phyloP scores from a whole-genome alignment of 495 filamentous ascomycete species.

The Aspergillus saccharolyticus region DNA sequence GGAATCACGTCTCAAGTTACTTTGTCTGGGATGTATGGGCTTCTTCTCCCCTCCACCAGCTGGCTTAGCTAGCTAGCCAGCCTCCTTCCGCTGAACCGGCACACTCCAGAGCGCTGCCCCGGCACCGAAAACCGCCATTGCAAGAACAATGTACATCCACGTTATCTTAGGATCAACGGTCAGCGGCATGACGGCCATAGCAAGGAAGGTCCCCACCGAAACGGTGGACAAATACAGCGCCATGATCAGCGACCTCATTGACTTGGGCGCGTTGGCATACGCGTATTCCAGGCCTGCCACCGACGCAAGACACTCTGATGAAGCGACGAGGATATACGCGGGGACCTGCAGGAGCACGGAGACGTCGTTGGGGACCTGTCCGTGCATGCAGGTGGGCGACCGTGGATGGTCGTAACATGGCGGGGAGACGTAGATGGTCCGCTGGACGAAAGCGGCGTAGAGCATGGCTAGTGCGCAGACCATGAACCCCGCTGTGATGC shows the following conservation, averaged over 20 bases:
- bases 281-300: conserved; percentile 48
- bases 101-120: not conserved
- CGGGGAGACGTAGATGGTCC: conserved; percentile 26
- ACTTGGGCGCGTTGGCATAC: conserved; percentile 28
- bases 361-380: conserved; percentile 34
- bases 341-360: conserved; percentile 51
- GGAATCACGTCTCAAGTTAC: too few species aligned
- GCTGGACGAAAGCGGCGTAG: conserved; percentile 45
- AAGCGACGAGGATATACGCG: conserved; percentile 50
- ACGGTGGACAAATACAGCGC: conserved; percentile 21
- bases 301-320: conserved; percentile 55
- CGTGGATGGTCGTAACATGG: conserved; percentile 49
- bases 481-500: conserved; percentile 47
- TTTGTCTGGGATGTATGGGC: too few species aligned
- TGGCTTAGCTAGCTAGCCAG: not conserved
- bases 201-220: conserved; percentile 22
- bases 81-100: not conserved
- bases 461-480: conserved; percentile 41
- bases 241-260: conserved; percentile 30
- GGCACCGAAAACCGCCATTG: not conserved
- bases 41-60: too few species aligned
- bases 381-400: conserved; percentile 8
- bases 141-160: conserved; percentile 1
- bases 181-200: conserved; percentile 26
- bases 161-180: conserved; percentile 23